These are phyloP conservation scores for Fusarium tanahbumbuense DNA, from an alignment of 2,329 filamentous ascomycete genomes.

Conservation along the genomic window DNA sequence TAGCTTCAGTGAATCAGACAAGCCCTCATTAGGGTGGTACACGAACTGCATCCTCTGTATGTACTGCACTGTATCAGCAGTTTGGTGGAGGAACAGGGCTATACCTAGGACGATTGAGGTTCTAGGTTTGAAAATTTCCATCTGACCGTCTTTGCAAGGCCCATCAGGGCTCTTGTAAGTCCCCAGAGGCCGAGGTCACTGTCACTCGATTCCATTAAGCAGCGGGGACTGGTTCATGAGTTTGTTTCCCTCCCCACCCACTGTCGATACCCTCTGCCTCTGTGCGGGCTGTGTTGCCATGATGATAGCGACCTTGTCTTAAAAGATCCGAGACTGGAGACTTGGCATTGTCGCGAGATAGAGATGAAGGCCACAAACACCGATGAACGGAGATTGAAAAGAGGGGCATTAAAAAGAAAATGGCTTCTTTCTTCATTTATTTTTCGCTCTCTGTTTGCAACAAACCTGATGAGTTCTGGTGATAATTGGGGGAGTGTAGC, in stretches of 20 bases:
- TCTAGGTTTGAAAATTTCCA: neutral
- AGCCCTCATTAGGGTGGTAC: slow-evolving; percentile 21
- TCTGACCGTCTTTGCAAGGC: slow-evolving; percentile 19
- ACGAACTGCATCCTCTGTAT: slow-evolving; percentile 24
- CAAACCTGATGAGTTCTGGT: slow-evolving; percentile 2
- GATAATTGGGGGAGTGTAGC: slow-evolving; percentile 14
- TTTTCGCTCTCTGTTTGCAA: neutral
- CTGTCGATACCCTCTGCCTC: neutral
- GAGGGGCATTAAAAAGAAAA: slow-evolving; percentile 1
- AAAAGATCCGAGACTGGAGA: slow-evolving; percentile 21
- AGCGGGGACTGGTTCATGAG: slow-evolving; percentile 17
- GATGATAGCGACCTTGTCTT: slow-evolving; percentile 21
- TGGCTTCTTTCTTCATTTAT: neutral
- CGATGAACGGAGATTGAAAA: slow-evolving; percentile 20
- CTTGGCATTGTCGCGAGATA: slow-evolving; percentile 23
- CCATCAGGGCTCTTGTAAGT: slow-evolving; percentile 1
- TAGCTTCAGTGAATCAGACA: slow-evolving; percentile 17
- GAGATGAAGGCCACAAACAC: slow-evolving; percentile 15
- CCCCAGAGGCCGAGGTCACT: slow-evolving; percentile 1
- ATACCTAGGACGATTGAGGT: neutral
- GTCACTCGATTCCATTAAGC: slow-evolving; percentile 27
- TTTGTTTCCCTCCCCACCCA: neutral
- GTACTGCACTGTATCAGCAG: slow-evolving; percentile 9
- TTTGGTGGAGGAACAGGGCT: slow-evolving; percentile 23
- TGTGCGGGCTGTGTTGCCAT: slow-evolving; percentile 6